Percentiles rank a stretch among this genome's conserved stretches.
phyloP scores from a whole-genome alignment of 495 filamentous ascomycete species.

The Podospora didyma region DNA sequence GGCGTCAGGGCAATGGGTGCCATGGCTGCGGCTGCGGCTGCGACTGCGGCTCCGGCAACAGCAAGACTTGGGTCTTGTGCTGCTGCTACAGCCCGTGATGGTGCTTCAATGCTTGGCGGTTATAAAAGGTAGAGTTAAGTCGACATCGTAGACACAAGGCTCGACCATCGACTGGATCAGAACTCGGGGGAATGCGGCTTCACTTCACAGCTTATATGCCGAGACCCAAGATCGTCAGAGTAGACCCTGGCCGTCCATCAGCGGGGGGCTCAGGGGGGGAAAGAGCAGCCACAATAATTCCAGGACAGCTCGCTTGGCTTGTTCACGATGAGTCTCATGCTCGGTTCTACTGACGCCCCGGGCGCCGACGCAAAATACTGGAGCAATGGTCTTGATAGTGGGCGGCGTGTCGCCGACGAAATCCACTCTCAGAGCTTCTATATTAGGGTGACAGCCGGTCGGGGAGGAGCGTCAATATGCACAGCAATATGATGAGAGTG shows the following conservation, averaged over 20 bases:
- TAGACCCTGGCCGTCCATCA: neutral
- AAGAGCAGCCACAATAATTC: too few species aligned
- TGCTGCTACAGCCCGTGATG: conserved; percentile 24
- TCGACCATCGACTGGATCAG: conserved; percentile 5
- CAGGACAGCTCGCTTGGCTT: neutral
- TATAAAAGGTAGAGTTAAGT: conserved; percentile 13
- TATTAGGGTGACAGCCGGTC: conserved; percentile 15
- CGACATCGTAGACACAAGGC: conserved; percentile 14
- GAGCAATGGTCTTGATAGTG: conserved; percentile 13
- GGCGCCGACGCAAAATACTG: conserved; percentile 8
- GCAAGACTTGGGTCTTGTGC: conserved; percentile 12
- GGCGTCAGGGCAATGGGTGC: conserved; percentile 40
- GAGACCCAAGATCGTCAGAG: conserved; percentile 2
- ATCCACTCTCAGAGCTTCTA: conserved; percentile 20
- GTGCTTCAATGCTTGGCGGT: conserved; percentile 22
- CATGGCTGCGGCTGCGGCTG: conserved; percentile 28
- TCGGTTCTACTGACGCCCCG: conserved; percentile 10
- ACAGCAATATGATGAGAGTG: conserved; percentile 12
- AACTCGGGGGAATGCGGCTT: conserved; percentile 15
- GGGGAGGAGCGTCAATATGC: conserved; percentile 22
- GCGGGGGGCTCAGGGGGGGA: neutral
- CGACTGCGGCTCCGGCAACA: conserved; percentile 17
- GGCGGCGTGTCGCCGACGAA: conserved; percentile 8
- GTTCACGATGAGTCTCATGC: neutral
- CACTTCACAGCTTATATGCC: conserved; percentile 23